Base-by-base conservation (phyloP, 108 stramenopile genomes). In the Stephanodiscus triporus region DNA sequence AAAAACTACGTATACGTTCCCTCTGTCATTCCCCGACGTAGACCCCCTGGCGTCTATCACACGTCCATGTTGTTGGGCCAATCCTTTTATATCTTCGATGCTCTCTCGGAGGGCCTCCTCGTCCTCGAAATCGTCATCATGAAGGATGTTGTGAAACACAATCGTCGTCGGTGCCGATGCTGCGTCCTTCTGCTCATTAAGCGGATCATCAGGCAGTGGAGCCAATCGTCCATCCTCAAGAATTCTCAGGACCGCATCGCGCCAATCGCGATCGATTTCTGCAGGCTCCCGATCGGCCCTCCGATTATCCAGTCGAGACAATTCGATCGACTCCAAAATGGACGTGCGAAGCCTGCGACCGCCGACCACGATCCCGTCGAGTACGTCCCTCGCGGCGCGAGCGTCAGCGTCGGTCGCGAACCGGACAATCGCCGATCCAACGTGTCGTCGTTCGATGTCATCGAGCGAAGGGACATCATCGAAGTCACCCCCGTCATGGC, bases 71-170 rank as follows among this genome's bases (percentile, higher is more conserved):
- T 72, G 61, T 43, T 13, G 9, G 23, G 89, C 85, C 29, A 90
- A 51, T 30, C 77, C 70, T 26, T 68, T 68, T 26, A 93, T 80
- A 43, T 93, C 92, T 51, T 69, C 66, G 13, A 86, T 37, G 58
- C 88, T 89, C 68, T 93, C 92, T 57, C 84, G 84, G 22, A 93
- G 78, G 45, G 87, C 90, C 27, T 93, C 92, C 13, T 87, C 82
- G 58, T 93, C 92, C 27, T 85, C 86, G 47, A 85, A 70, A 60
- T 93, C 92, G 43, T 93, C 92, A 10, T 85, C 77, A 10, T 80
- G 83, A 57, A 93, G 63, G 30, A 90, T 73, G 38, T 92, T 89
- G 51, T 77, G 62, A 47, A 92, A 71, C 55, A 84, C 60, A 22
- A 92, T 58, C 22, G 70, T 72, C 29, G 40, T 67, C 8, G 24